Percentiles rank a stretch among this genome's conserved stretches.
Conservation (phyloP, 2,329 filamentous ascomycete species). For the Ascochyta fabae region DNA sequence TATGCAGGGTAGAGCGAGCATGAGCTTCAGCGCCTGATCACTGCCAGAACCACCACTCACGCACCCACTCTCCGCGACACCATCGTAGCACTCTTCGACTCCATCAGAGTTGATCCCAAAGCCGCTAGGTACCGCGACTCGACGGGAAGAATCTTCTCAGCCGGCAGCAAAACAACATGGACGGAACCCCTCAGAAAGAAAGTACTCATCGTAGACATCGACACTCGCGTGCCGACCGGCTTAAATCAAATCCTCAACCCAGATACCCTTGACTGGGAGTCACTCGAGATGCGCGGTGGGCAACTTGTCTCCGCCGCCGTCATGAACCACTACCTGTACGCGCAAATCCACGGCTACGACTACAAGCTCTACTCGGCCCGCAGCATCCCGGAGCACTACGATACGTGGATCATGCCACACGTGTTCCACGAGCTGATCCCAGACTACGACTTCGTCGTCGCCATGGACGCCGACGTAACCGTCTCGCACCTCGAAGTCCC, state of each 20-base stretch:
- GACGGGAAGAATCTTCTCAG: slow-evolving; percentile 18
- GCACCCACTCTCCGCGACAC: slow-evolving; percentile 22
- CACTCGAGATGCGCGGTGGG: slow-evolving; percentile 21
- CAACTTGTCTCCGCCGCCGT: slow-evolving; percentile 39
- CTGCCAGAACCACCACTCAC: background rate
- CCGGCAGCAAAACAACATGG: slow-evolving; percentile 25
- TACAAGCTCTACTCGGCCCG: slow-evolving; percentile 53
- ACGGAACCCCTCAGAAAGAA: slow-evolving; percentile 27
- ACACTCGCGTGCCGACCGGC: slow-evolving; percentile 42
- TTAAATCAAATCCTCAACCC: slow-evolving; percentile 37
- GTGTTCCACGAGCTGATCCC: slow-evolving; percentile 50
- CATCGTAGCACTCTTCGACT: slow-evolving; percentile 22
- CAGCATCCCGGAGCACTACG: slow-evolving; percentile 44
- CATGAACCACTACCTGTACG: slow-evolving; percentile 10
- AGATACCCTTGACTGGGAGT: slow-evolving; percentile 46
- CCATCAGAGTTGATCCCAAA: slow-evolving; percentile 23
- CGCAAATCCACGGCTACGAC: slow-evolving; percentile 51
- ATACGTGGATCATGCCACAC: slow-evolving; percentile 55
- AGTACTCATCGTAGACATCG: slow-evolving; percentile 41
- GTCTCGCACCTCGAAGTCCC: slow-evolving; percentile 54
- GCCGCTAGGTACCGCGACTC: slow-evolving; percentile 19
- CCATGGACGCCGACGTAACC: slow-evolving; percentile 55
- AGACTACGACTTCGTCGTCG: slow-evolving; percentile 53
- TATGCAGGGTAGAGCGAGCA: background rate
- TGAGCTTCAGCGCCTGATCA: background rate